Evolutionary conservation across 768 basidiomycete species (phyloP).

Genomic region (Favolaschia claudopus): DNA sequence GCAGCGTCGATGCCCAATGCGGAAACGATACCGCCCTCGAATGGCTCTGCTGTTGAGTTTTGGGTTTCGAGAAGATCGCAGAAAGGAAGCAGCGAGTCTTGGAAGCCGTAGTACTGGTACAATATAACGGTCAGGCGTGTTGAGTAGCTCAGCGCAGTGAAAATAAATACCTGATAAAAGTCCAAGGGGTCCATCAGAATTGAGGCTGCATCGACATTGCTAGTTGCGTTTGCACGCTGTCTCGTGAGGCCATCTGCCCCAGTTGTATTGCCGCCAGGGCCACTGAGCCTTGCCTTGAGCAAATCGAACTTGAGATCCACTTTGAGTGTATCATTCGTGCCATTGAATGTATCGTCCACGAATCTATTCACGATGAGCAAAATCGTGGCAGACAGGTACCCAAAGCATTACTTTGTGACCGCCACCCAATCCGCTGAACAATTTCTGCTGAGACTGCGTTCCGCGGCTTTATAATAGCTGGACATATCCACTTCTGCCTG

Average conservation of each 20-base stretch:
- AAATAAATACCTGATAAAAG: conserved; percentile 52
- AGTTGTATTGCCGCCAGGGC: conserved; percentile 50
- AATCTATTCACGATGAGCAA: conserved; percentile 28
- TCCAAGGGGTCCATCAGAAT: conserved; percentile 57
- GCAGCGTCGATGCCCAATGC: conserved; percentile 42
- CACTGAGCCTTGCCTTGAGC: conserved; percentile 49
- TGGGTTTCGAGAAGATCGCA: conserved; percentile 56
- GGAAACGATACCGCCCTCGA: conserved; percentile 48
- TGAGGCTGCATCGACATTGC: conserved; percentile 48
- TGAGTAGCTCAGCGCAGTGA: too few relatives aligned
- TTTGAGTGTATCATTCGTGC: conserved; percentile 39
- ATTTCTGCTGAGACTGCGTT: conserved; percentile 56
- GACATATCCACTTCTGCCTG: conserved; percentile 59
- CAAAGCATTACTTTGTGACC: conserved; percentile 42
- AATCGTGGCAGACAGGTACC: neutral
- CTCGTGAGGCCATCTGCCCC: conserved; percentile 43
- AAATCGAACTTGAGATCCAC: conserved; percentile 51
- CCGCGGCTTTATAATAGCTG: conserved; percentile 58
- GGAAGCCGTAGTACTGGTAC: conserved; percentile 54
- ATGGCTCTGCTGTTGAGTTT: conserved; percentile 46
- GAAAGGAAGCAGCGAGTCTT: conserved; percentile 52
- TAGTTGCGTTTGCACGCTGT: conserved; percentile 42
- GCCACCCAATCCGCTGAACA: conserved; percentile 62
- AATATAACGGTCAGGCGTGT: neutral
- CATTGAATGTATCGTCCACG: conserved; percentile 45